A percentile compares a stretch with the other conserved stretches of the same genome.
Conservation (phyloP, 495 filamentous ascomycete genomes). For the Neurospora sublineolata region DNA sequence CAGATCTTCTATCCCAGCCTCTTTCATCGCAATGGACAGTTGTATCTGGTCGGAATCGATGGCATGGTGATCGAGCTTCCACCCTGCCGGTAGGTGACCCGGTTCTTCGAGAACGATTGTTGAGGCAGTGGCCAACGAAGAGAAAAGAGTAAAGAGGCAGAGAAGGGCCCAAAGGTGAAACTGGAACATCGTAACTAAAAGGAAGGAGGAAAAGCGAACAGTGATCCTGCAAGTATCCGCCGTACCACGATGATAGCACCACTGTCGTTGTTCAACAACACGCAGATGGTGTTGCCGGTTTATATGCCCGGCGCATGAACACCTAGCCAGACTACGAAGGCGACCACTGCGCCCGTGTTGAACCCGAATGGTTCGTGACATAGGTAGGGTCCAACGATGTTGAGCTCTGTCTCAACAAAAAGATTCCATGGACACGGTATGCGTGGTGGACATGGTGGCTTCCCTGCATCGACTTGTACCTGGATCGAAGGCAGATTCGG, state of each 20-base stretch:
- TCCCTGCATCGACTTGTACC: background rate
- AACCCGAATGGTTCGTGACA: background rate
- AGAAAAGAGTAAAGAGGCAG: background rate
- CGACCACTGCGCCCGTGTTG: background rate
- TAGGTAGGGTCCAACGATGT: background rate
- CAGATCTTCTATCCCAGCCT: conserved; percentile 24
- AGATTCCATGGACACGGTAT: background rate
- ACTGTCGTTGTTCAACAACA: background rate
- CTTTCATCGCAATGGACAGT: conserved; percentile 25
- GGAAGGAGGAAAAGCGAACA: background rate
- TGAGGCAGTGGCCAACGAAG: conserved; percentile 4
- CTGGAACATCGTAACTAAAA: conserved; percentile 6
- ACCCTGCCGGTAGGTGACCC: conserved; percentile 11
- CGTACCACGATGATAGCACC: background rate
- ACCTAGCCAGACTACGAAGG: background rate
- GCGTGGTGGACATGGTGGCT: background rate
- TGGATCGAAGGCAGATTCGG: background rate
- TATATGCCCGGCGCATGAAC: background rate
- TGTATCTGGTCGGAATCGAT: conserved; percentile 16
- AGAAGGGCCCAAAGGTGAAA: conserved; percentile 5
- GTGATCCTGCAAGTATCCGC: background rate
- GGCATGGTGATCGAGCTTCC: conserved; percentile 13
- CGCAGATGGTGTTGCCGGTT: background rate
- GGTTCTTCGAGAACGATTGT: conserved; percentile 13
- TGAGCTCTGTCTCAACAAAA: background rate